Base-by-base conservation (phyloP, 805 yeast genomes). In the Metschnikowia kofuensis region DNA sequence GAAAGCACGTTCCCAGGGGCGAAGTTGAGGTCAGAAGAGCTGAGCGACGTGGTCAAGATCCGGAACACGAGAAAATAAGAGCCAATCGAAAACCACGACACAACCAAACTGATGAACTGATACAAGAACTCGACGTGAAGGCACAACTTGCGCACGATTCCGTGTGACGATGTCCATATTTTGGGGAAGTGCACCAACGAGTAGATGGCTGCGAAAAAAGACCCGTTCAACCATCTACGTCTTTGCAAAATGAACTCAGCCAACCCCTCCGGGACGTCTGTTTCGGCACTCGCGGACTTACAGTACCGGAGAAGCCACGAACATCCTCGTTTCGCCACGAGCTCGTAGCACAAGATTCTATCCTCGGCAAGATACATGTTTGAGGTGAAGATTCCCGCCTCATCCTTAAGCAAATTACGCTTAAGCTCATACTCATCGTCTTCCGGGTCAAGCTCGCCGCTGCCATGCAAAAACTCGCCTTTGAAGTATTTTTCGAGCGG, bases 301-400 rank as follows among this genome's bases (percentile, higher is more conserved):
- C 83, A 82, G 60, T 83, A 83, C 26, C 85, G 66, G 55, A 83
- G 73, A 50, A 82, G 76, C 87, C 87, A 83, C 46, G 77, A 71
- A 55, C 79, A 75, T 10, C 75, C 76, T 35, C 68, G 67, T 60
- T 83, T 83, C 47, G 84, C 83, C 14, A 80, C 81, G 45, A 83
- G 76, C 57, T 83, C 87, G 59, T 78, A 80, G 65, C 87, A 83
- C 51, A 83, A 69, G 55, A 83, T 83, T 57, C 87, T 78, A 59
- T 83, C 87, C 64, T 83, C 87, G 48, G 87, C 87, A 55, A 83
- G 67, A 58, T 82, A 83, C 87, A 83, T 83, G 61, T 83, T 83
- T 49, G 83, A 81, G 26, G 84, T 78, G 69, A 83, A 83, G 54
- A 83, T 82, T 2, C 78, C 78, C 0, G 78, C 76, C 53, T 73